Conservation (phyloP, 2,329 filamentous ascomycete species). For the Anisogramma anomala region DNA sequence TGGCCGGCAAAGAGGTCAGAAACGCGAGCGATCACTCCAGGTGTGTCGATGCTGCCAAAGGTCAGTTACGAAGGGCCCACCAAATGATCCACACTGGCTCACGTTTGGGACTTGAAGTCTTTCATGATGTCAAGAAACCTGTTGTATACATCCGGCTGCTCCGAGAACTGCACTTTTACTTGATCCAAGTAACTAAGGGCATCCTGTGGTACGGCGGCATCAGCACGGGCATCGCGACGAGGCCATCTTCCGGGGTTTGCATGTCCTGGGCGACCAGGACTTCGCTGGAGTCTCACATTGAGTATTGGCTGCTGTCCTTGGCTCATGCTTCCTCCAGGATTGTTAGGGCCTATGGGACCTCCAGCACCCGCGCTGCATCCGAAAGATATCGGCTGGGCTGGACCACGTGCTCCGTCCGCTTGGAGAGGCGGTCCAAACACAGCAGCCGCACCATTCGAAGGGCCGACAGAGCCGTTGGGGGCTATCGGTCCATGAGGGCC, state of each 20-base stretch:
- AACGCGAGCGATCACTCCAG: slow-evolving; percentile 91
- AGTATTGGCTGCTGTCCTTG: slow-evolving; percentile 79
- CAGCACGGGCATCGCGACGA: slow-evolving; percentile 14
- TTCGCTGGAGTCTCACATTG: slow-evolving; percentile 39
- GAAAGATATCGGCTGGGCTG: slow-evolving; percentile 53
- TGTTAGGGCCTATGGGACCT: slow-evolving; percentile 23
- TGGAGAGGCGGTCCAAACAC: slow-evolving; percentile 62
- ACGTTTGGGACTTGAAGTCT: slow-evolving; percentile 97
- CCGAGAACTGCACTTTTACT: slow-evolving; percentile 94
- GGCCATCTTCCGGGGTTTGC: neutral
- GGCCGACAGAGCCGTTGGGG: slow-evolving; percentile 42
- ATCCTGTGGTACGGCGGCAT: slow-evolving; percentile 30
- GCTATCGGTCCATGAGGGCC: slow-evolving; percentile 39
- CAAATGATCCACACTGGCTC: slow-evolving; percentile 28
- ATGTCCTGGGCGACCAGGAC: slow-evolving; percentile 1
- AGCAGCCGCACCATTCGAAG: slow-evolving; percentile 47
- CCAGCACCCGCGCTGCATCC: slow-evolving; percentile 29
- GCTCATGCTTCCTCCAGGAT: slow-evolving; percentile 48
- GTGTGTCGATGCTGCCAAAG: slow-evolving; percentile 71
- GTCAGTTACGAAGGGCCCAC: slow-evolving; percentile 11
- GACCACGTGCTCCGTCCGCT: slow-evolving; percentile 41
- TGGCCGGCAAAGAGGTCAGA: slow-evolving; percentile 93
- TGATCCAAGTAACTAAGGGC: slow-evolving; percentile 95
- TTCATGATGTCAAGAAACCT: slow-evolving; percentile 98
- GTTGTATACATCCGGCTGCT: slow-evolving; percentile 96